Conservation (phyloP, 2,329 filamentous ascomycete species). For the Epichloe festucae region DNA sequence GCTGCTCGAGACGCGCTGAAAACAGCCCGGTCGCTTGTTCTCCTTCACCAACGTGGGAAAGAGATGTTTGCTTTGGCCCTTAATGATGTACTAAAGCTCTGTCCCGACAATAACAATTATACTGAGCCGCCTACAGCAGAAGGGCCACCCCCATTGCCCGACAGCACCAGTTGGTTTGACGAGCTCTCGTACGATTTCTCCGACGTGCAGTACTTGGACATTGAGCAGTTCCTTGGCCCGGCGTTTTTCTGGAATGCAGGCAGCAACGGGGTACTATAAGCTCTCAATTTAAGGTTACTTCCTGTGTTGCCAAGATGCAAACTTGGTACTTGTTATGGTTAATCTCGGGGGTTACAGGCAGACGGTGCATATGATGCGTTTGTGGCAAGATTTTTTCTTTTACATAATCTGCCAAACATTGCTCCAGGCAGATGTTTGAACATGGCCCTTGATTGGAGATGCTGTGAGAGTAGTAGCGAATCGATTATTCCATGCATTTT, state of each 20-base stretch:
- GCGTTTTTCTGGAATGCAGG: neutral
- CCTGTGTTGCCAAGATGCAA: neutral
- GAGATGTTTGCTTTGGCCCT: slow-evolving; percentile 28
- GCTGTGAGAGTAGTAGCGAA: too few species aligned
- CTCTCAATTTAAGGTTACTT: neutral
- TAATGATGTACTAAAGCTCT: slow-evolving; percentile 23
- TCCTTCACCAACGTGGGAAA: slow-evolving; percentile 37
- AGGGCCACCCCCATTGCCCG: neutral
- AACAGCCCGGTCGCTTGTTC: slow-evolving; percentile 39
- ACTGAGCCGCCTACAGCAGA: neutral
- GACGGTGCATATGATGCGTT: neutral
- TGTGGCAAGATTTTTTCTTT: neutral
- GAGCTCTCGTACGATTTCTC: slow-evolving; percentile 30
- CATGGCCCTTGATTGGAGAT: neutral
- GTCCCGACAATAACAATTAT: slow-evolving; percentile 17
- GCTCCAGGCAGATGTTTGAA: neutral
- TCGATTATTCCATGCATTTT: neutral
- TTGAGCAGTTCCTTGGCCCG: slow-evolving; percentile 25
- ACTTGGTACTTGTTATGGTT: neutral
- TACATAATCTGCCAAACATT: neutral
- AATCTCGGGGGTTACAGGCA: neutral
- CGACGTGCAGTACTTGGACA: slow-evolving; percentile 28
- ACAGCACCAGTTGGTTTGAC: slow-evolving; percentile 22
- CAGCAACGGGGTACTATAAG: neutral
- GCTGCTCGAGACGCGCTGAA: slow-evolving; percentile 39